Conservation (phyloP, 192 early-diverging fungal genomes). For the Mortierella alpina region DNA sequence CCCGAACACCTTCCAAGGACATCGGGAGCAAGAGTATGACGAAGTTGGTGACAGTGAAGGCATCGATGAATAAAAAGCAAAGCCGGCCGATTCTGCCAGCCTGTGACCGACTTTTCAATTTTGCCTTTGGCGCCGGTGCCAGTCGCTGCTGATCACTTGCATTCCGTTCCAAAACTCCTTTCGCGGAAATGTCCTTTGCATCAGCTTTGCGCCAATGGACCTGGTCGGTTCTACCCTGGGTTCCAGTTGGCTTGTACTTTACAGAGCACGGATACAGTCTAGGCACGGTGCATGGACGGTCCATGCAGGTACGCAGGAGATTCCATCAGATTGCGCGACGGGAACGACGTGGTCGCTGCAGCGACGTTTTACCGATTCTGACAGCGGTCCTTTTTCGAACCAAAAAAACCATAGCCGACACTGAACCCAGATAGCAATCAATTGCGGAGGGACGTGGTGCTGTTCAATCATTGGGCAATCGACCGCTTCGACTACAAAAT, state of each 20-base stretch:
- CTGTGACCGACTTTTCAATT: background rate
- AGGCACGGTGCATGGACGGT: constrained; percentile 59
- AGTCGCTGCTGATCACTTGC: background rate
- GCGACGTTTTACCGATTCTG: background rate
- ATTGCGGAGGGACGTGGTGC: constrained; percentile 72
- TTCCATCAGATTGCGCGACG: background rate
- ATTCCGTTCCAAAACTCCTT: background rate
- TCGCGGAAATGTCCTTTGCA: constrained; percentile 20
- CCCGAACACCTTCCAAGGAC: background rate
- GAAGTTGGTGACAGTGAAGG: constrained; percentile 11
- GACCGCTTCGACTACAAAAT: constrained; percentile 60
- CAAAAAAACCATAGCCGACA: constrained; percentile 61
- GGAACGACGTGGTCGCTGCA: background rate
- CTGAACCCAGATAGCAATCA: constrained; percentile 80
- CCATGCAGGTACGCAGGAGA: constrained; percentile 65
- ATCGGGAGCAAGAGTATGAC: constrained; percentile 19
- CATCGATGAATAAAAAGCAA: constrained; percentile 22
- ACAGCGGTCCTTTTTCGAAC: background rate
- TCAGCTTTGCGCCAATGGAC: constrained; percentile 17
- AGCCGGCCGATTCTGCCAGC: background rate
- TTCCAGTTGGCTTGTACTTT: constrained; percentile 62
- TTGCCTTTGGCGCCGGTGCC: background rate
- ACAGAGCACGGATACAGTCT: constrained; percentile 64
- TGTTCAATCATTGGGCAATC: constrained; percentile 69
- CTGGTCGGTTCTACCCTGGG: constrained; percentile 51